phyloP scores from a whole-genome alignment of 1,284 basidiomycete genomes.

The Leccinum laetum region DNA sequence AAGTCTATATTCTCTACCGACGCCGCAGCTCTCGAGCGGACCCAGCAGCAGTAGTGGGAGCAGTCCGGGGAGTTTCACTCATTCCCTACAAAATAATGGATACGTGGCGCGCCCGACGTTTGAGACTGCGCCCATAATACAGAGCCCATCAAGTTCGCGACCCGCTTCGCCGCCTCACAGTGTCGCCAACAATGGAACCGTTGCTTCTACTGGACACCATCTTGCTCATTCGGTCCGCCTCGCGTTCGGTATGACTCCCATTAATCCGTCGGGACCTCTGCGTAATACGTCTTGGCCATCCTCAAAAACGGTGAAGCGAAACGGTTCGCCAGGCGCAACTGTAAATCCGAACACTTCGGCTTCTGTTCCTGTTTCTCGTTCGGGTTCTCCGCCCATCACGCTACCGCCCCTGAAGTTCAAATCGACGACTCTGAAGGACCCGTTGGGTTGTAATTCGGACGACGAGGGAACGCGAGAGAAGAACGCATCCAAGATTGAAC shows the following conservation, averaged over 20 bases:
- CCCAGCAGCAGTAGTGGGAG: conserved; percentile 58
- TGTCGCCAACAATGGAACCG: conserved; percentile 11
- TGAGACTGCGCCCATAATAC: conserved; percentile 24
- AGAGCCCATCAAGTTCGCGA: conserved; percentile 33
- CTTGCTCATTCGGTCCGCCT: conserved; percentile 78
- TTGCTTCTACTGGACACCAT: conserved; percentile 49
- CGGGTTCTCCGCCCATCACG: conserved; percentile 67
- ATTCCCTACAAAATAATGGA: conserved; percentile 27
- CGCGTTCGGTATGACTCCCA: conserved; percentile 90
- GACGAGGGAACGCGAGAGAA: conserved; percentile 25
- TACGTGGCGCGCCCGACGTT: conserved; percentile 24
- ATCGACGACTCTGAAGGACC: conserved; percentile 27
- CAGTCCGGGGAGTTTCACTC: conserved; percentile 47
- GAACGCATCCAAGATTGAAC: conserved; percentile 24
- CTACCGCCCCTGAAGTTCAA: conserved; percentile 62
- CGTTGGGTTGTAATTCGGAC: conserved; percentile 18
- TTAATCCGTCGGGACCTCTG: conserved; percentile 45
- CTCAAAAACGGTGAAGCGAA: conserved; percentile 26
- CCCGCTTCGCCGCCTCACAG: conserved; percentile 34
- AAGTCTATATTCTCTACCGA: conserved; percentile 41
- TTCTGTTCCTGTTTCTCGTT: conserved; percentile 55
- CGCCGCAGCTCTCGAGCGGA: conserved; percentile 62
- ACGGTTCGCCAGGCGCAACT: conserved; percentile 12
- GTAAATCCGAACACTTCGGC: conserved; percentile 15
- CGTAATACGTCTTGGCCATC: conserved; percentile 40